A percentile compares a stretch with the other conserved stretches of the same genome.
Evolutionary conservation across 352 stramenopile species (phyloP).

Genomic region (Globisporangium camurandrum): DNA sequence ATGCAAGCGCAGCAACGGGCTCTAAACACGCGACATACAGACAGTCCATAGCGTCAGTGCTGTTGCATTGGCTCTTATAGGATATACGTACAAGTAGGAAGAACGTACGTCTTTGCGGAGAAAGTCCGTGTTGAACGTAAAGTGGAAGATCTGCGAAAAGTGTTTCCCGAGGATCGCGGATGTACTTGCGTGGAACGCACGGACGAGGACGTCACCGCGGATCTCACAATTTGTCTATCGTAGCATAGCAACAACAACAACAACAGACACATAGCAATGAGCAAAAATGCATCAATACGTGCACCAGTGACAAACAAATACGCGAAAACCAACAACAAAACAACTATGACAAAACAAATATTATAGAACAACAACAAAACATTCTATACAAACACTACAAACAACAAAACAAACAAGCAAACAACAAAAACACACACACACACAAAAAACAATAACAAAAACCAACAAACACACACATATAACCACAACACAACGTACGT

Average conservation of each 20-base stretch:
- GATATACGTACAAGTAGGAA: not conserved
- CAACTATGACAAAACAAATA: not conserved
- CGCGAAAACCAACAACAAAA: not conserved
- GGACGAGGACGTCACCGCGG: slow-evolving; percentile 60
- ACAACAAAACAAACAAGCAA: not conserved
- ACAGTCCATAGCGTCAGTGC: not conserved
- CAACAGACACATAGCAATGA: no score
- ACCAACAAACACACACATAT: not conserved
- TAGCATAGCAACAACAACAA: no score
- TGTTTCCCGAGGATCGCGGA: slow-evolving; percentile 69
- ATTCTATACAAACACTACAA: not conserved
- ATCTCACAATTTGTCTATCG: slow-evolving; percentile 60
- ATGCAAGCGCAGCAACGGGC: slow-evolving; percentile 28
- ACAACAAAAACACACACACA: not conserved
- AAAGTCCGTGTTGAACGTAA: slow-evolving; percentile 81
- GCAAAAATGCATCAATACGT: not conserved
- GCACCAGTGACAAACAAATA: no score
- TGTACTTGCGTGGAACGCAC: slow-evolving; percentile 69
- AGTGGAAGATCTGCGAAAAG: slow-evolving; percentile 82
- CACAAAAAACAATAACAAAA: not conserved
- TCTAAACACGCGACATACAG: slow-evolving; percentile 18
- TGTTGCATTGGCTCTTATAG: not conserved
- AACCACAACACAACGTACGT: slow-evolving; percentile 18
- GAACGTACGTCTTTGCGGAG: slow-evolving; percentile 55
- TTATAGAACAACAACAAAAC: not conserved